A percentile compares a stretch with the other conserved stretches of the same genome.
phyloP scores from a whole-genome alignment of 2,329 filamentous ascomycete genomes.

The Alternaria angustiovoidea region DNA sequence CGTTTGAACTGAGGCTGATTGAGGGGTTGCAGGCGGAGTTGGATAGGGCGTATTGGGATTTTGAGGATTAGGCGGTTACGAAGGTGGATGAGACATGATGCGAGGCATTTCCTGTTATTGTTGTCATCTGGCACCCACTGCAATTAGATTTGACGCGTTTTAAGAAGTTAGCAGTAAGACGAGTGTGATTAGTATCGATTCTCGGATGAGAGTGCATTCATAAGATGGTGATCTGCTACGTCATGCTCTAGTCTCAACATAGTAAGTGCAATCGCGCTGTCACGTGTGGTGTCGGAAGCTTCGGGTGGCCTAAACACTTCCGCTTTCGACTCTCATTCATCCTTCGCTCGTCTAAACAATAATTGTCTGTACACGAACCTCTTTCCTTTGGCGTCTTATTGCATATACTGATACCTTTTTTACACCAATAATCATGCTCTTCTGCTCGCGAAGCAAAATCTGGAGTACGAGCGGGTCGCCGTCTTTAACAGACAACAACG shows the following conservation, averaged over 20 bases:
- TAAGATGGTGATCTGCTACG: neutral
- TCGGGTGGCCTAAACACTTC: neutral
- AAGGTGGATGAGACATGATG: neutral
- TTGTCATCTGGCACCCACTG: neutral
- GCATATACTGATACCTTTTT: neutral
- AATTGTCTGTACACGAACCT: neutral
- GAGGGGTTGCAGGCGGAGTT: conserved; percentile 11
- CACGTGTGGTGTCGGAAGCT: neutral
- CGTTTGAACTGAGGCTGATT: conserved; percentile 9
- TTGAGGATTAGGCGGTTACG: conserved; percentile 6
- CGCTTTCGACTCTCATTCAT: neutral
- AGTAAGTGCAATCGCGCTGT: neutral
- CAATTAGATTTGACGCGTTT: too few species aligned
- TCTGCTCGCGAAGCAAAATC: neutral
- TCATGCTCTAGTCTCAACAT: neutral
- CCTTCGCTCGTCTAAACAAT: rapidly evolving
- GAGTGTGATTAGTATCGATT: neutral
- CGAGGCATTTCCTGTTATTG: neutral
- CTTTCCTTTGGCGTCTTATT: neutral
- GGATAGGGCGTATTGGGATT: conserved; percentile 19
- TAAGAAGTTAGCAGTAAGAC: neutral
- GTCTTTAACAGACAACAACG: neutral
- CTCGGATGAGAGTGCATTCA: neutral
- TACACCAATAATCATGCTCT: neutral
- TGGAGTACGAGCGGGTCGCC: neutral